A percentile compares a stretch with the other conserved stretches of the same genome.
Conservation (phyloP, 2,329 filamentous ascomycete species). For the Aspergillus piperis region DNA sequence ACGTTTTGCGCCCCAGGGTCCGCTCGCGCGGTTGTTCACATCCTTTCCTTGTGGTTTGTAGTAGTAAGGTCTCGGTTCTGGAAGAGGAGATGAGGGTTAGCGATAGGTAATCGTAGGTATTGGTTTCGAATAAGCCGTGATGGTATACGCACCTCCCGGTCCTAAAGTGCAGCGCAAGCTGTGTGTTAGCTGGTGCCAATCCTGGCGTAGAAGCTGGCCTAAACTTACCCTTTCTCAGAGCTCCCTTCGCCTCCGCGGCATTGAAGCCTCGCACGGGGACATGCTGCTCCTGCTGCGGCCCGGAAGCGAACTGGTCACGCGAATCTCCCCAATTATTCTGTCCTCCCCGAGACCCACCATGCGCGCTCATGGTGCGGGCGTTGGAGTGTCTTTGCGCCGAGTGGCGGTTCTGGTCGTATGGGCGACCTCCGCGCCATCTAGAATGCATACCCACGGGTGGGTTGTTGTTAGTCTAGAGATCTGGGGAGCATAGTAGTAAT, state of each 20-base stretch:
- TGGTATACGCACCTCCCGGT: slow-evolving; percentile 30
- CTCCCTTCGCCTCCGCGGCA: slow-evolving; percentile 42
- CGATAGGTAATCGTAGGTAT: background rate
- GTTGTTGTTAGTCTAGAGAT: background rate
- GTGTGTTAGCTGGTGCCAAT: background rate
- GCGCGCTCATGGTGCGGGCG: slow-evolving; percentile 35
- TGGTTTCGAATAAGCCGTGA: too few species aligned
- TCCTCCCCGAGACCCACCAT: slow-evolving; percentile 35
- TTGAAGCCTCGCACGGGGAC: slow-evolving; percentile 49
- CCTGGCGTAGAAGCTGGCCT: background rate
- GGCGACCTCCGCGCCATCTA: slow-evolving; percentile 45
- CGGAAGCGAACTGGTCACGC: slow-evolving; percentile 22
- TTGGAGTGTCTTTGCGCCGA: slow-evolving; percentile 39
- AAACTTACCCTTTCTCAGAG: slow-evolving; percentile 42
- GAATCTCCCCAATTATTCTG: slow-evolving; percentile 32
- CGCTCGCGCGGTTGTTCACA: slow-evolving; percentile 37
- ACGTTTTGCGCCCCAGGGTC: slow-evolving; percentile 50
- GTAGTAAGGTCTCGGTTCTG: slow-evolving; percentile 36
- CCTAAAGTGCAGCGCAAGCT: slow-evolving; percentile 18
- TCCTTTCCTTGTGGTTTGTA: slow-evolving; percentile 46
- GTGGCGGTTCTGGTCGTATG: slow-evolving; percentile 39
- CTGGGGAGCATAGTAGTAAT: background rate
- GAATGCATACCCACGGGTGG: background rate
- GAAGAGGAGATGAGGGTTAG: slow-evolving; percentile 8
- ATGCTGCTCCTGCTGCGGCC: slow-evolving; percentile 40